Evolutionary conservation across 805 yeast species (phyloP).

Genomic region (Vanderwaltozyma polyspora): DNA sequence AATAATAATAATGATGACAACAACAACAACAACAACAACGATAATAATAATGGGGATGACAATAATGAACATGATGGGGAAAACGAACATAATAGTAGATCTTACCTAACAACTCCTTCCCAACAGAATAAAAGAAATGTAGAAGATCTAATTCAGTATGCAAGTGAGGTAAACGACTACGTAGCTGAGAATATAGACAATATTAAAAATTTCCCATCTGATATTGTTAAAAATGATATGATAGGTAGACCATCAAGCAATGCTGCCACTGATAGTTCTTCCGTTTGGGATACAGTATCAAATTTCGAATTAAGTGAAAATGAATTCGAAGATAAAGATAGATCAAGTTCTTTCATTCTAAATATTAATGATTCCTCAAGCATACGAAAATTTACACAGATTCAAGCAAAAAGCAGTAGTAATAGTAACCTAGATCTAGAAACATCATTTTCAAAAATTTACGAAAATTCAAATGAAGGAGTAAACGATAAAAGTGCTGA

Average conservation of each 20-base stretch:
- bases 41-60: background rate
- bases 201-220: slow-evolving; percentile 16
- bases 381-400: too few relatives aligned
- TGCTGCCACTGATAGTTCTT: slow-evolving; percentile 2
- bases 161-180: slow-evolving; percentile 19
- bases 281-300: slow-evolving; percentile 15
- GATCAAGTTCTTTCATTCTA: slow-evolving; percentile 1
- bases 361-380: background rate
- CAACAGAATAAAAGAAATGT: slow-evolving; percentile 9
- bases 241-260: slow-evolving; percentile 1
- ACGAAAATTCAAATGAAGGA: background rate
- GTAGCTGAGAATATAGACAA: slow-evolving; percentile 18
- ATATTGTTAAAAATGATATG: slow-evolving; percentile 3
- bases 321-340: slow-evolving; percentile 9
- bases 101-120: slow-evolving; percentile 1
- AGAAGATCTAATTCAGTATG: slow-evolving; percentile 22
- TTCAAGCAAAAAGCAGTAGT: background rate
- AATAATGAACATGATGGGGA: background rate
- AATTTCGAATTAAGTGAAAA: slow-evolving; percentile 23
- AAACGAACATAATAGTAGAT: background rate
- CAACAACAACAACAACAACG: background rate
- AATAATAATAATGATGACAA: too few relatives aligned
- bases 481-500: background rate
- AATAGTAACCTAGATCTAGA: background rate
- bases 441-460: background rate